A percentile compares a stretch with the other conserved stretches of the same genome.
Conservation (phyloP, 2,329 filamentous ascomycete genomes). For the Ascosphaera acerosa region DNA sequence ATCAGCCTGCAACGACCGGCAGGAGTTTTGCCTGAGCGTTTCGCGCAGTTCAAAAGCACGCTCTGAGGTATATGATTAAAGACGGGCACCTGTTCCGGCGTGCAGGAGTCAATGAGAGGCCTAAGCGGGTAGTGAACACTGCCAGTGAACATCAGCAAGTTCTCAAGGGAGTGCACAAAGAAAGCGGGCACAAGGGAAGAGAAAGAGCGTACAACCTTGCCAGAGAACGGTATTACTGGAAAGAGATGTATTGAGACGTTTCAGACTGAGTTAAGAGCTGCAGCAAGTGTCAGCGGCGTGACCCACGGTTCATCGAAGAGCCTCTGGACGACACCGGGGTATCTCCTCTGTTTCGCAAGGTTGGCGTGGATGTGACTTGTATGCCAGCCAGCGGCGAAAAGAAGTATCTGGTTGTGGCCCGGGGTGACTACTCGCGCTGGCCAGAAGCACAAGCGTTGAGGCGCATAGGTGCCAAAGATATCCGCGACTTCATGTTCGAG, state of each 20-base stretch:
- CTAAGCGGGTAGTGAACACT: no score
- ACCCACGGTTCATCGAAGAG: neutral
- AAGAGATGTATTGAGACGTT: neutral
- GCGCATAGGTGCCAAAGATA: neutral
- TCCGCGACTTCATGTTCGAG: neutral
- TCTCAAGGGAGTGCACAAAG: no score
- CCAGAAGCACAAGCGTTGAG: neutral
- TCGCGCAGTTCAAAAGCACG: no score
- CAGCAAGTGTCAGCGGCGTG: neutral
- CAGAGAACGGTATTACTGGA: neutral
- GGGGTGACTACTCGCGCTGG: neutral
- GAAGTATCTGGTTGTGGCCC: neutral
- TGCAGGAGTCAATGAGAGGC: no score
- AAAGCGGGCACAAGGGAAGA: neutral
- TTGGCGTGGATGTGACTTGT: neutral
- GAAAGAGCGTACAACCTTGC: neutral
- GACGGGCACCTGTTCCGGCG: no score
- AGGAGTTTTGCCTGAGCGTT: no score
- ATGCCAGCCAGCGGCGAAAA: neutral
- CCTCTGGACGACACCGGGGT: neutral
- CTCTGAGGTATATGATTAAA: no score
- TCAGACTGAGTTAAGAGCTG: neutral
- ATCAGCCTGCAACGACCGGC: no score
- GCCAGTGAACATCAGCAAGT: no score
- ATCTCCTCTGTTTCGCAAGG: neutral